Conservation (phyloP, 495 filamentous ascomycete genomes). For the Neurospora africana region DNA sequence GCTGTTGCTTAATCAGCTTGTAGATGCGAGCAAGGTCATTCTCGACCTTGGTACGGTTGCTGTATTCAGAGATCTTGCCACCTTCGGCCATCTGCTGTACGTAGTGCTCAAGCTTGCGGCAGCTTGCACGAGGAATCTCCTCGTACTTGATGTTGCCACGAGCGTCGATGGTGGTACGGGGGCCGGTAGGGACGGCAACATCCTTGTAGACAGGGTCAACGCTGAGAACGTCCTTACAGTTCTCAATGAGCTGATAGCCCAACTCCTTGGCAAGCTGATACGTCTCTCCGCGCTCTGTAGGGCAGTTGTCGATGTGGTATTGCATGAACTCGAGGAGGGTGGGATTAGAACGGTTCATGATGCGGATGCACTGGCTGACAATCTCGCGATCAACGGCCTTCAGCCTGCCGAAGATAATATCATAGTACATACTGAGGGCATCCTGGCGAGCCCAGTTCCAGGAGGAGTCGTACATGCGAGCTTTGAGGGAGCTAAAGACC, state of each 20-base stretch:
- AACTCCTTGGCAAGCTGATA: constrained; percentile 94
- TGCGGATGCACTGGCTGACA: constrained; percentile 92
- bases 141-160: constrained; percentile 83
- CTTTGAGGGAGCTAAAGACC: constrained; percentile 84
- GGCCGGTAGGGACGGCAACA: constrained; percentile 82
- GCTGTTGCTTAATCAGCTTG: constrained; percentile 94
- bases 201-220: constrained; percentile 88
- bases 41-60: constrained; percentile 95
- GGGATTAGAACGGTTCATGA: constrained; percentile 98
- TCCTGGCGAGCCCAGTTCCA: constrained; percentile 99
- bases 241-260: constrained; percentile 90
- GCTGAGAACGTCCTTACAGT: constrained; percentile 85
- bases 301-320: constrained; percentile 98
- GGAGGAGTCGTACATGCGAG: constrained; percentile 91
- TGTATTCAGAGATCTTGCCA: constrained; percentile 96
- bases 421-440: constrained; percentile 96
- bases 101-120: constrained; percentile 96
- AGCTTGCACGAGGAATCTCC: constrained; percentile 78
- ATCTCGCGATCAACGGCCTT: constrained; percentile 93
- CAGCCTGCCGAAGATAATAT: constrained; percentile 95
- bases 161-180: constrained; percentile 79
- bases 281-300: constrained; percentile 90
- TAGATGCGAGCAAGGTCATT: constrained; percentile 89
- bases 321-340: constrained; percentile 97
- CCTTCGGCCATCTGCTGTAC: constrained; percentile 98